These are phyloP conservation scores for Hypholoma sublateritium DNA, from an alignment of 768 basidiomycete species.

Conservation along the genomic window DNA sequence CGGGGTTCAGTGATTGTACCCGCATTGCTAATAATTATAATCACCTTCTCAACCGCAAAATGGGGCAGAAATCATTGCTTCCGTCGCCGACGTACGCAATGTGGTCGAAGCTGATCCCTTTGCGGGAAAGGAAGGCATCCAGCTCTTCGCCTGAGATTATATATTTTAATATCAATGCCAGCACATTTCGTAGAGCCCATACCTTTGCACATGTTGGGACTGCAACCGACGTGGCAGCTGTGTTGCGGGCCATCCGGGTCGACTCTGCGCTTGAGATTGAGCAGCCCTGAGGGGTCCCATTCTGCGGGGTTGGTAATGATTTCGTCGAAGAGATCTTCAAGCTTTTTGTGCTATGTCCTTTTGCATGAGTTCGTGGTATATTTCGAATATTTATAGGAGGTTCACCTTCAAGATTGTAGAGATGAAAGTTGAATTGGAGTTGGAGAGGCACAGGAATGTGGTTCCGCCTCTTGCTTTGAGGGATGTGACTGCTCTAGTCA, in stretches of 20 bases:
- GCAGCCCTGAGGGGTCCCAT: slow-evolving; percentile 69
- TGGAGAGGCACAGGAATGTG: slow-evolving; percentile 90
- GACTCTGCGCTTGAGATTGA: slow-evolving; percentile 75
- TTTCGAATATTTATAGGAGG: slow-evolving; percentile 5
- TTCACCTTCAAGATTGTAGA: slow-evolving; percentile 84
- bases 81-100: slow-evolving; percentile 94
- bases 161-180: neutral
- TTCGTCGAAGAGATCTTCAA: slow-evolving; percentile 72
- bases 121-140: slow-evolving; percentile 69
- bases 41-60: slow-evolving; percentile 75
- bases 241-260: slow-evolving; percentile 81
- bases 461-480: slow-evolving; percentile 69
- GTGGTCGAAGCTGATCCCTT: slow-evolving; percentile 65
- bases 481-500: slow-evolving; percentile 83
- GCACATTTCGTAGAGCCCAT: slow-evolving; percentile 5
- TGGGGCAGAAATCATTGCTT: slow-evolving; percentile 92
- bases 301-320: slow-evolving; percentile 92
- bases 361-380: neutral
- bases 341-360: slow-evolving; percentile 66
- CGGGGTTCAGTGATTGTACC: neutral
- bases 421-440: slow-evolving; percentile 92
- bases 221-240: slow-evolving; percentile 83
- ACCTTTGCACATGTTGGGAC: slow-evolving; percentile 99
- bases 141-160: slow-evolving; percentile 78
- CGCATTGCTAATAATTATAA: slow-evolving; percentile 12